Conservation (phyloP, 306 rosid genomes). For the Crotalaria pallida region DNA sequence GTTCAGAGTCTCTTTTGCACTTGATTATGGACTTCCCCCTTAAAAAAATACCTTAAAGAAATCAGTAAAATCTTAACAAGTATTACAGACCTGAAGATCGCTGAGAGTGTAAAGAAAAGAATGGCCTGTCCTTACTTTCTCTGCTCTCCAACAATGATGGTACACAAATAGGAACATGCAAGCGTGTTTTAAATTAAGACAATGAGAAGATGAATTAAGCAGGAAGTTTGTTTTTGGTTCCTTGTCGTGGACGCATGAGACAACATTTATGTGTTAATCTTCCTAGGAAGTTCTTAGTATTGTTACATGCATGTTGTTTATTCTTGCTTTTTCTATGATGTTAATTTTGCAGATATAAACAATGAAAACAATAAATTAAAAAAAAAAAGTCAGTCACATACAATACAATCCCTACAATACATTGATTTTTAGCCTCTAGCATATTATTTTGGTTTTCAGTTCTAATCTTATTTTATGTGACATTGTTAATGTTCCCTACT, state of each 20-base stretch:
- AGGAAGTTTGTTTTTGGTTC: background rate
- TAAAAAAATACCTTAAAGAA: too few relatives aligned
- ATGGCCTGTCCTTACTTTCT: background rate
- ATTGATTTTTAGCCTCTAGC: background rate
- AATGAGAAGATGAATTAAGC: background rate
- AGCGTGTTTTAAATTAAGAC: background rate
- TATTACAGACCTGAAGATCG: background rate
- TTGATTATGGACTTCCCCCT: too few relatives aligned
- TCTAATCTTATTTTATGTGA: background rate
- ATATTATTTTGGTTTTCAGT: background rate
- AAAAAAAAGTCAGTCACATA: too few relatives aligned
- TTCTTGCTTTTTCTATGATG: background rate
- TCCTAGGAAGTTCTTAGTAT: background rate
- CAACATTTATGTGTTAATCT: background rate
- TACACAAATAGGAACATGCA: background rate
- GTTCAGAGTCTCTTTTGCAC: too few relatives aligned
- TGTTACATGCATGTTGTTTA: background rate
- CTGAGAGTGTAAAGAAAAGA: background rate
- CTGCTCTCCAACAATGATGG: background rate
- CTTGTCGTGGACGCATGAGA: background rate
- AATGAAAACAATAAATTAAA: too few relatives aligned
- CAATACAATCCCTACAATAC: too few relatives aligned
- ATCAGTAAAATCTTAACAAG: too few relatives aligned
- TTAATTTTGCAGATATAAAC: background rate
- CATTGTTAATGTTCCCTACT: background rate